Evolutionary conservation across 2,329 filamentous ascomycete genomes (phyloP).

Genomic region (Pestalotiopsis sp.): DNA sequence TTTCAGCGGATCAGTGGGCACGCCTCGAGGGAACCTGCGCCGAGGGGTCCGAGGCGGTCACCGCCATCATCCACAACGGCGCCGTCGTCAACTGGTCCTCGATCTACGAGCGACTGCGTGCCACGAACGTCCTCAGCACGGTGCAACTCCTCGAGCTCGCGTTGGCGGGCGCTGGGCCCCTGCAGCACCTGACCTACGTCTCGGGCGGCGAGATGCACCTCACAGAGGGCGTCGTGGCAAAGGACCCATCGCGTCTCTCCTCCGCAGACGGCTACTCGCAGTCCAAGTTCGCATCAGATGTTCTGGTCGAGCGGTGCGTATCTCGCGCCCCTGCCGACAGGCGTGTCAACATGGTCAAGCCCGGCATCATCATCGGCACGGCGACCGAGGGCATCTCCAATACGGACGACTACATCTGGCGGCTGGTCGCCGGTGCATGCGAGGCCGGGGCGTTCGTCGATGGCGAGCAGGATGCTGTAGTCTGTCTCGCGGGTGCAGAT

Average conservation of each 20-base stretch:
- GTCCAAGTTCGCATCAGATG: slow-evolving; percentile 5
- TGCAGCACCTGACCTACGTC: not conserved
- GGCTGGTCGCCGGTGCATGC: not conserved
- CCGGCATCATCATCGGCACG: slow-evolving; percentile 3
- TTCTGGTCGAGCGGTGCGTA: not conserved
- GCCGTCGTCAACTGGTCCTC: slow-evolving; percentile 40
- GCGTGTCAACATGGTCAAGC: slow-evolving; percentile 6
- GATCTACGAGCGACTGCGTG: slow-evolving; percentile 33
- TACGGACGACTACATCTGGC: slow-evolving; percentile 8
- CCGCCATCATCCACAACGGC: slow-evolving; percentile 54
- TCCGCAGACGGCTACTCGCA: slow-evolving; percentile 3
- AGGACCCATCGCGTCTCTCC: not conserved
- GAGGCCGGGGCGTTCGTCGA: not conserved
- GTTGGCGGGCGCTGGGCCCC: not conserved
- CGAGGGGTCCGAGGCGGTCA: not conserved
- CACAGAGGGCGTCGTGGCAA: not conserved
- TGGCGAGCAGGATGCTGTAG: not conserved
- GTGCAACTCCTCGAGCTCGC: slow-evolving; percentile 33
- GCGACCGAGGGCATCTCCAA: slow-evolving; percentile 3
- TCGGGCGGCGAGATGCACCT: not conserved
- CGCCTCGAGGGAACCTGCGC: not conserved
- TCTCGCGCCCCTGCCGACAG: not conserved
- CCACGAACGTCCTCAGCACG: slow-evolving; percentile 36
- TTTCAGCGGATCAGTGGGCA: not conserved
- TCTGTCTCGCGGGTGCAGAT: slow-evolving; percentile 4